Base-by-base conservation (phyloP, 2,329 filamentous ascomycete genomes). In the Xylaria sp. region DNA sequence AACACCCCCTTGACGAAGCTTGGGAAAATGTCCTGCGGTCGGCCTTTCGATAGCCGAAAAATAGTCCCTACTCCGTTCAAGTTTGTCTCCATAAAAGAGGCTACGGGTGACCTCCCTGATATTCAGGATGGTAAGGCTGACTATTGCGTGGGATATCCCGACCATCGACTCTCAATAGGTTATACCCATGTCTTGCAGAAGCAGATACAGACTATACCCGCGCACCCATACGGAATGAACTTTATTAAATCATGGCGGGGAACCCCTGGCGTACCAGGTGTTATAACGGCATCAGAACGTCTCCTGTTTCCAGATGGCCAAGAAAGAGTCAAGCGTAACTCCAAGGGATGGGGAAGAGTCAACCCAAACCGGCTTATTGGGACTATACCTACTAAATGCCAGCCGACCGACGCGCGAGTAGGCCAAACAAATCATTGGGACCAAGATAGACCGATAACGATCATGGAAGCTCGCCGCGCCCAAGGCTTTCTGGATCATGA, bases 401-500 rank as follows among this genome's bases (percentile, higher is more conserved):
- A 74, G 0, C 83, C 87, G 0, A 80, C 82, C 0, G 91, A 94
- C 74, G 81, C 84, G 0, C 86, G 88, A 10, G 81, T 82, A 1
- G 89, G 91, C 0, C 79, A 81, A 0, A 76, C 81, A 0, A 72
- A 93, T 7, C 93, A 96, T 76, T 94, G 91, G 88, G 76, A 82
- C 0, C 85, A 94, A 70, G 81, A 86, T 20, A 84, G 93, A 0
- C 79, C 85, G 0, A 74, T 93, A 0, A 90, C 86, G 0, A 78
- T 95, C 2, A 84, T 91, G 81, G 93, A 96, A 78, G 87, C 85
- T 0, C 81, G 91, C 1, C 83, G 91, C 1, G 90, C 89, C 0
- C 93, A 96, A 77, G 91, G 91, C 0, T 89, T 92, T 50, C 88
- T 84, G 0, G 91, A 95, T 65, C 72, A 89, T 6, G 93, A 95